Conservation (phyloP, 169 alveolate species). For the Eimeria sp. region DNA sequence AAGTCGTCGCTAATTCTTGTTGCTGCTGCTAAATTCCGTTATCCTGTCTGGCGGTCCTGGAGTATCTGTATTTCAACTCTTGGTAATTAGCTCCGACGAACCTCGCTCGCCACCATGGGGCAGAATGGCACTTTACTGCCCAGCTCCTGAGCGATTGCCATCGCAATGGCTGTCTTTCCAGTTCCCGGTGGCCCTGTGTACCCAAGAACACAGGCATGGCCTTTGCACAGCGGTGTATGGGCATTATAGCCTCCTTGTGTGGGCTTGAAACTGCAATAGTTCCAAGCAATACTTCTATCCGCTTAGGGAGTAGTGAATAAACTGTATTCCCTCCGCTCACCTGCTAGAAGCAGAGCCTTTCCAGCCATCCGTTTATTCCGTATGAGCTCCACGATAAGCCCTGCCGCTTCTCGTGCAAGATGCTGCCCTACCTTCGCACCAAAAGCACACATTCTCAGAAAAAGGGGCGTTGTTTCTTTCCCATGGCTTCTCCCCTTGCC, state of each 20-base stretch:
- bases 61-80: not conserved
- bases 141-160: constrained; percentile 99
- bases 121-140: constrained; percentile 99
- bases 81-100: constrained; percentile 64
- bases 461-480: not conserved
- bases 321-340: not conserved
- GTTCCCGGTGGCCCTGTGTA: constrained; percentile 95
- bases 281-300: not conserved
- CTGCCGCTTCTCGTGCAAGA: constrained; percentile 99
- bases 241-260: not conserved
- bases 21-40: not conserved
- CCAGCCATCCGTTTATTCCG: constrained; percentile 97
- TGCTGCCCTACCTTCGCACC: constrained; percentile 96
- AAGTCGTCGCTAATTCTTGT: not conserved
- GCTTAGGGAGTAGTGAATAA: not conserved
- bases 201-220: not conserved
- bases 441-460: constrained; percentile 89
- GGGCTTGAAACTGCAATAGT: not conserved
- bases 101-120: constrained; percentile 99
- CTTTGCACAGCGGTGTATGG: not conserved
- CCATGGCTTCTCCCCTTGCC: not conserved
- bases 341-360: constrained; percentile 87
- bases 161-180: constrained; percentile 99
- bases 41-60: not conserved
- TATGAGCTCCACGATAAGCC: constrained; percentile 98